A percentile compares a stretch with the other conserved stretches of the same genome.
Conservation (phyloP, 1,284 basidiomycete genomes). For the Grifola frondosa region DNA sequence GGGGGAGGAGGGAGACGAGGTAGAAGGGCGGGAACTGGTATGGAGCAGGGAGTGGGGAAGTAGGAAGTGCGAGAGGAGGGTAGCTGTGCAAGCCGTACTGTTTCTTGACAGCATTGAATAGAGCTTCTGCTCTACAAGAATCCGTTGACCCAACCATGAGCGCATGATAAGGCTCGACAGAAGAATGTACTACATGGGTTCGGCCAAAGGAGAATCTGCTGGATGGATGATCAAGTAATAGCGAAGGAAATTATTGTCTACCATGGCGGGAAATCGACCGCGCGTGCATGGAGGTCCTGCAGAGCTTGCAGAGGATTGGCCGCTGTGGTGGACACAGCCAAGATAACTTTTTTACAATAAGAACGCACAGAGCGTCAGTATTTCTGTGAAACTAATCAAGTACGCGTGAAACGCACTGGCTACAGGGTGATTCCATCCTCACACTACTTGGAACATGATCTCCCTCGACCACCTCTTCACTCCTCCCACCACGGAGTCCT, state of each 20-base stretch:
- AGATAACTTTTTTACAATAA: constrained; percentile 51
- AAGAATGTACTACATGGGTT: constrained; percentile 62
- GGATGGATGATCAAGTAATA: constrained; percentile 79
- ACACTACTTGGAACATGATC: constrained; percentile 65
- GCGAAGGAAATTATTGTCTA: constrained; percentile 65
- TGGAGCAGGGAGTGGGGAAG: constrained; percentile 54
- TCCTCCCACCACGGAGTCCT: constrained; percentile 85
- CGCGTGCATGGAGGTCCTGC: constrained; percentile 63
- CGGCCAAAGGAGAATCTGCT: constrained; percentile 61
- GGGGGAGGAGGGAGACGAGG: constrained; percentile 63
- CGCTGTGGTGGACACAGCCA: constrained; percentile 74
- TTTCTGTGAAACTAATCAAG: constrained; percentile 10
- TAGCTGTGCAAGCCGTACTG: constrained; percentile 76
- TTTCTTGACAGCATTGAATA: constrained; percentile 81
- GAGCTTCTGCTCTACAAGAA: constrained; percentile 58
- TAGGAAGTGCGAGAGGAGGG: constrained; percentile 60
- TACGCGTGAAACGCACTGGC: constrained; percentile 51
- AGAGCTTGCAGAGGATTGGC: constrained; percentile 77
- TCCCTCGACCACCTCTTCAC: constrained; percentile 71
- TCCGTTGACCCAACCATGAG: not conserved
- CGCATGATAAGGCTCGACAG: constrained; percentile 1
- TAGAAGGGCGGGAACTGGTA: constrained; percentile 61
- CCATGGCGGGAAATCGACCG: constrained; percentile 70
- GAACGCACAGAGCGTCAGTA: constrained; percentile 3
- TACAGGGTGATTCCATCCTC: constrained; percentile 82